Conservation (phyloP, 2,329 filamentous ascomycete genomes). For the Phaeophleospora eucalypticola region DNA sequence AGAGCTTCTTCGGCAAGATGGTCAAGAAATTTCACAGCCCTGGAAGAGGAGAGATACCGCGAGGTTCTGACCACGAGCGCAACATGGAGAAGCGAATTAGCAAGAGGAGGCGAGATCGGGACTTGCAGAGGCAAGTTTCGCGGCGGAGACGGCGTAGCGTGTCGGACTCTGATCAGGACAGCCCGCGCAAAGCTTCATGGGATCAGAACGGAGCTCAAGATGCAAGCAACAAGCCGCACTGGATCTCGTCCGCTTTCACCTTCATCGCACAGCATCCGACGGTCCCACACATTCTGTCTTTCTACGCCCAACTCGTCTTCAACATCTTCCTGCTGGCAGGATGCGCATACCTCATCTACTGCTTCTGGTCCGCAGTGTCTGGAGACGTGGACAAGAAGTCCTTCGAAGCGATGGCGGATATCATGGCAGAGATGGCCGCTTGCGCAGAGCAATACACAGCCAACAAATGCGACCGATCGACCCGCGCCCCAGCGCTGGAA, state of each 20-base stretch:
- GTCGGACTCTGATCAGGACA: constrained; percentile 31
- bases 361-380: constrained; percentile 65
- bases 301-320: constrained; percentile 62
- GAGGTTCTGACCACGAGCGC: constrained; percentile 30
- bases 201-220: constrained; percentile 14
- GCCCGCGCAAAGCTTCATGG: constrained; percentile 26
- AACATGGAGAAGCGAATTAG: constrained; percentile 36
- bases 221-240: constrained; percentile 22
- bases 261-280: constrained; percentile 63
- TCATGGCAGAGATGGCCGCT: constrained; percentile 67
- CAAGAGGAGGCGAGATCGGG: constrained; percentile 26
- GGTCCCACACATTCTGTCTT: constrained; percentile 62
- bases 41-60: constrained; percentile 35
- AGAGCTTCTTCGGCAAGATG: constrained; percentile 26
- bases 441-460: constrained; percentile 70
- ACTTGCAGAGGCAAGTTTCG: constrained; percentile 23
- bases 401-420: constrained; percentile 59
- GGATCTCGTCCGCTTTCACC: constrained; percentile 49
- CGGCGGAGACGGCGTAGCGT: constrained; percentile 30
- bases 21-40: constrained; percentile 34
- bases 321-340: constrained; percentile 59
- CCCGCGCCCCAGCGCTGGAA: constrained; percentile 68
- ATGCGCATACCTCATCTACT: constrained; percentile 63
- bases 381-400: constrained; percentile 71
- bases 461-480: constrained; percentile 68